A percentile compares a stretch with the other conserved stretches of the same genome.
phyloP scores from a whole-genome alignment of 345 rosid genomes.

The Salix brachista region DNA sequence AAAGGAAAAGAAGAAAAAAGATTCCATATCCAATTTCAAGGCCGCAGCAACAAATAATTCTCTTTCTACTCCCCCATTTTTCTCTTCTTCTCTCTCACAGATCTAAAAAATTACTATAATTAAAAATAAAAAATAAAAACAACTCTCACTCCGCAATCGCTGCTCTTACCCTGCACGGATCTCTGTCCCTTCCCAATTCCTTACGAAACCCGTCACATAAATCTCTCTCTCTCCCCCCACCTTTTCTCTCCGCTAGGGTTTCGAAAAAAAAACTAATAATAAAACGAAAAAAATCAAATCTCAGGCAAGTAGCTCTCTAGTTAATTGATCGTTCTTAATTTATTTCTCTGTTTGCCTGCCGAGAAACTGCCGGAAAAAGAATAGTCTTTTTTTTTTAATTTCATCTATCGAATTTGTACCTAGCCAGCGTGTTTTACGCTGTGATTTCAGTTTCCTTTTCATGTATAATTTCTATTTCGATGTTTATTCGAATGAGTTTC shows the following conservation, averaged over 20 bases:
- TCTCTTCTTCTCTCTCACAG: constrained; percentile 8
- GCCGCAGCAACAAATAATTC: background rate
- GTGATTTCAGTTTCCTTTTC: background rate
- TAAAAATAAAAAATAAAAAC: background rate
- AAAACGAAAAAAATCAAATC: background rate
- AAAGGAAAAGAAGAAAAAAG: background rate
- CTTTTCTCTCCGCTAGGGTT: constrained; percentile 39
- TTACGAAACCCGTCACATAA: constrained; percentile 7
- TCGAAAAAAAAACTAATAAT: background rate
- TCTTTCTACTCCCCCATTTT: background rate
- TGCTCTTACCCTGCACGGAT: constrained; percentile 17
- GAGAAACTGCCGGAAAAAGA: background rate
- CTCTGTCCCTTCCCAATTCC: constrained; percentile 22
- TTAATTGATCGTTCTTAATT: background rate
- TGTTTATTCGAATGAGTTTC: background rate
- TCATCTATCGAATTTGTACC: background rate
- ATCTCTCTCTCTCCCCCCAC: background rate
- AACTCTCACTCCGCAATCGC: constrained; percentile 8
- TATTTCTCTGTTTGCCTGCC: background rate
- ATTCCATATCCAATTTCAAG: background rate
- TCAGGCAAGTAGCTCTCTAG: constrained; percentile 29
- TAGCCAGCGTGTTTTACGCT: background rate
- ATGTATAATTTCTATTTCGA: background rate
- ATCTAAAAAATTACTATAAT: constrained; percentile 18
- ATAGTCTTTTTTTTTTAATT: background rate